These are phyloP conservation scores for Camelina neglecta DNA, from an alignment of 345 rosid species.

Conservation along the genomic window DNA sequence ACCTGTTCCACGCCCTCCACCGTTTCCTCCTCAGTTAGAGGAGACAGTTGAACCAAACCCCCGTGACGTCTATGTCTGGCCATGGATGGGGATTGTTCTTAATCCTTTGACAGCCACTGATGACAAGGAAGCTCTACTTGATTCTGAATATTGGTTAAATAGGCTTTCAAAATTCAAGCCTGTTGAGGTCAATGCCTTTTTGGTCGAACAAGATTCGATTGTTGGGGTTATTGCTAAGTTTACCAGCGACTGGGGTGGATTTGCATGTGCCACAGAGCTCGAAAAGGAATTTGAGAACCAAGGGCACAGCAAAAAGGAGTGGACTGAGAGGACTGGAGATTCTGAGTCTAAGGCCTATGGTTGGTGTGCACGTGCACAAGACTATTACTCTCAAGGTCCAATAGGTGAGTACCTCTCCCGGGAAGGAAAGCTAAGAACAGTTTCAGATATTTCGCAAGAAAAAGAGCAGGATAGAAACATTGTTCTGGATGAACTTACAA, in stretches of 20 bases:
- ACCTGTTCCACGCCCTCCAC: constrained; percentile 38
- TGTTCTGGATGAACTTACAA: constrained; percentile 61
- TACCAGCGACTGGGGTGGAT: constrained; percentile 67
- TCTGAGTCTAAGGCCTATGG: constrained; percentile 59
- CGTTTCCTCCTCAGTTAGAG: constrained; percentile 26
- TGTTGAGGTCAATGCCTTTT: constrained; percentile 53
- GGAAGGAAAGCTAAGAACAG: constrained; percentile 63
- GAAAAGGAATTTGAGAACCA: constrained; percentile 64
- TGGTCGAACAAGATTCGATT: constrained; percentile 47
- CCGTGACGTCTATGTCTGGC: constrained; percentile 67
- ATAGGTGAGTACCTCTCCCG: constrained; percentile 69
- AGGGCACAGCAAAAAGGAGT: constrained; percentile 57
- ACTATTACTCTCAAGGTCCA: constrained; percentile 59
- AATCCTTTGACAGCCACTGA: constrained; percentile 47
- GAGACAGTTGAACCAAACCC: constrained; percentile 36
- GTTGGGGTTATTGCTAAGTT: constrained; percentile 67
- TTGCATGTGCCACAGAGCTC: constrained; percentile 57
- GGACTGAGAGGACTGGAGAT: constrained; percentile 49
- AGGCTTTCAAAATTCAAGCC: constrained; percentile 67
- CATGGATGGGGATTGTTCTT: constrained; percentile 82
- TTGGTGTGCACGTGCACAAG: constrained; percentile 86
- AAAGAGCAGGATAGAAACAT: constrained; percentile 43
- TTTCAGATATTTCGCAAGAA: constrained; percentile 60
- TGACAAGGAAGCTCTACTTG: constrained; percentile 43
- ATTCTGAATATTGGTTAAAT: constrained; percentile 59